Conservation (phyloP, 2,329 filamentous ascomycete genomes). For the Phyllosticta citriasiana region DNA sequence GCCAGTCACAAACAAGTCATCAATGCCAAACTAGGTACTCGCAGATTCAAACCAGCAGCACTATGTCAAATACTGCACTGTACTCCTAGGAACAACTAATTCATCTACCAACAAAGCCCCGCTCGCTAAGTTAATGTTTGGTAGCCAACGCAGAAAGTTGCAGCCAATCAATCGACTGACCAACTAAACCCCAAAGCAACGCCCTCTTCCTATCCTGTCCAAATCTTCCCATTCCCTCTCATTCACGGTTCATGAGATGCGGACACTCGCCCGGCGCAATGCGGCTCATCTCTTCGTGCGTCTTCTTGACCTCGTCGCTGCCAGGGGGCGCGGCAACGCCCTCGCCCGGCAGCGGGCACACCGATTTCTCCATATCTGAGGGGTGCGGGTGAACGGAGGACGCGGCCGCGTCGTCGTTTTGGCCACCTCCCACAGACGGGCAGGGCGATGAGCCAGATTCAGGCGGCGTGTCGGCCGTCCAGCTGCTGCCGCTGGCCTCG, state of each 20-base stretch:
- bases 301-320: constrained; percentile 23
- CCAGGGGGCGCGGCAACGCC: constrained; percentile 24
- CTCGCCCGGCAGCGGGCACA: constrained; percentile 24
- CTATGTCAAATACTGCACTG: too few relatives aligned
- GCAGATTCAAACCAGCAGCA: too few relatives aligned
- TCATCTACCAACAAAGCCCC: too few relatives aligned
- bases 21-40: too few relatives aligned
- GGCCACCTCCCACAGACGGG: not conserved
- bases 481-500: not conserved
- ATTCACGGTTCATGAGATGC: constrained; percentile 30
- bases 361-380: constrained; percentile 22
- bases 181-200: not conserved
- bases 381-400: constrained; percentile 23
- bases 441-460: not conserved
- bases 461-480: constrained; percentile 5
- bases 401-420: constrained; percentile 10
- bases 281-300: constrained; percentile 29
- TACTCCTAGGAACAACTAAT: too few relatives aligned
- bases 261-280: constrained; percentile 22
- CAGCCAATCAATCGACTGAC: not conserved
- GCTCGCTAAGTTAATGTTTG: too few relatives aligned
- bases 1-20: too few relatives aligned
- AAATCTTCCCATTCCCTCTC: not conserved
- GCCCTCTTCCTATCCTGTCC: not conserved
- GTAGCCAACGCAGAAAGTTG: too few relatives aligned